A percentile compares a stretch with the other conserved stretches of the same genome.
Conservation (phyloP, 306 rosid species). For the Phaseolus lunatus region DNA sequence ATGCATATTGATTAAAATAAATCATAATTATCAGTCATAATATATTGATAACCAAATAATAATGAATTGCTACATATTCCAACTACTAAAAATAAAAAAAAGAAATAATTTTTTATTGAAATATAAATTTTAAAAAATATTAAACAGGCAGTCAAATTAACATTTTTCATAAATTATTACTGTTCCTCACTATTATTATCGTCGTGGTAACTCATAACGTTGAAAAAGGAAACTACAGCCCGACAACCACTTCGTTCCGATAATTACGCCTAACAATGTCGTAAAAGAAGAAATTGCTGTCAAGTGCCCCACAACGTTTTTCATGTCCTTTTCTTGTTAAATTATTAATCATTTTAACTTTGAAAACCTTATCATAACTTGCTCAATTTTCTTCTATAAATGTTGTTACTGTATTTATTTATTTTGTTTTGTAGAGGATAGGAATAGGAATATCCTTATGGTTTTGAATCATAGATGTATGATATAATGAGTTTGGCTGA, state of each 20-base stretch:
- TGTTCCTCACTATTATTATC: too few species aligned
- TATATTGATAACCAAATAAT: too few species aligned
- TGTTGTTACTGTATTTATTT: neutral
- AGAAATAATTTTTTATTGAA: too few species aligned
- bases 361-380: neutral
- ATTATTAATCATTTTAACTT: neutral
- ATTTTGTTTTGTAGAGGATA: neutral
- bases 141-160: too few species aligned
- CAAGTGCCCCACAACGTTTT: conserved; percentile 9
- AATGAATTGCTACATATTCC: too few species aligned
- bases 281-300: neutral
- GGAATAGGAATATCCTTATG: neutral
- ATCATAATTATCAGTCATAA: too few species aligned
- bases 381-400: neutral
- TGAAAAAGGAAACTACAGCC: neutral
- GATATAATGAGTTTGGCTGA: neutral
- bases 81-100: too few species aligned
- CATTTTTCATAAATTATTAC: too few species aligned
- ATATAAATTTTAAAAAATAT: too few species aligned
- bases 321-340: neutral
- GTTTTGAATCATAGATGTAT: neutral
- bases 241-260: conserved; percentile 19
- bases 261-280: conserved; percentile 11
- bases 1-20: too few species aligned
- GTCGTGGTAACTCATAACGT: too few species aligned